Evolutionary conservation across 306 rosid species (phyloP), one percentile per base, ranked within the genome.

Genomic region (Neltuma alba): DNA sequence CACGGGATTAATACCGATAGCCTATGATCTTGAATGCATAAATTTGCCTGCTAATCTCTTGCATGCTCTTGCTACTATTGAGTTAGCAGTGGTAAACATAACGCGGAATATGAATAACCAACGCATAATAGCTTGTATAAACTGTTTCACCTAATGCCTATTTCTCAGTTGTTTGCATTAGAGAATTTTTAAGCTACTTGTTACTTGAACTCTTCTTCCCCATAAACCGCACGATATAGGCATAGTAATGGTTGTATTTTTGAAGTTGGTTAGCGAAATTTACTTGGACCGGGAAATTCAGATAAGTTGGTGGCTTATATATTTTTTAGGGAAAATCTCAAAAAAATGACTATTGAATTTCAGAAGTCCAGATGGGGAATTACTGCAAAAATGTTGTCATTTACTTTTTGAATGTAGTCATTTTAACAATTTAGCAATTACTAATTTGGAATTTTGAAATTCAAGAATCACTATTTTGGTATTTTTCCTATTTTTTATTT

Each of bases 241-340:
- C n/a, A 1, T 13, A 45, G 27, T 41, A 7, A 33, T 68, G 45
- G 12, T 69, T 40, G 13, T 63, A 23, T 62, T 27, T 48, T 20
- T 48, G 55, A 60, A 55, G 44, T 47, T 54, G 14, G 70, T 36
- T 72, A 9, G 20, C 27, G 48, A 27, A 63, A 6, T 67, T 12
- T 23, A 23, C 9, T 34, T 60, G 70, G 50, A 47, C 54, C 34
- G 74, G 25, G 1, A 47, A n/a, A 77, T 23, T 50, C 38, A 28
- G 58, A 65, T 57, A 52, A 28, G 67, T 67, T 38, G 31, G 11
- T 77, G 77, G 31, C 15, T 31, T 77, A 74, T 58, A 9, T 21
- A 6, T 48, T 55, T 55, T 54, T 9, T n/a, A n/a, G n/a, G n/a
- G n/a, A n/a, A n/a, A n/a, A n/a, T n/a, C n/a, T n/a, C n/a, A n/a